These are phyloP conservation scores for Lophiotrema nucula DNA, from an alignment of 495 filamentous ascomycete genomes.

Conservation along the genomic window DNA sequence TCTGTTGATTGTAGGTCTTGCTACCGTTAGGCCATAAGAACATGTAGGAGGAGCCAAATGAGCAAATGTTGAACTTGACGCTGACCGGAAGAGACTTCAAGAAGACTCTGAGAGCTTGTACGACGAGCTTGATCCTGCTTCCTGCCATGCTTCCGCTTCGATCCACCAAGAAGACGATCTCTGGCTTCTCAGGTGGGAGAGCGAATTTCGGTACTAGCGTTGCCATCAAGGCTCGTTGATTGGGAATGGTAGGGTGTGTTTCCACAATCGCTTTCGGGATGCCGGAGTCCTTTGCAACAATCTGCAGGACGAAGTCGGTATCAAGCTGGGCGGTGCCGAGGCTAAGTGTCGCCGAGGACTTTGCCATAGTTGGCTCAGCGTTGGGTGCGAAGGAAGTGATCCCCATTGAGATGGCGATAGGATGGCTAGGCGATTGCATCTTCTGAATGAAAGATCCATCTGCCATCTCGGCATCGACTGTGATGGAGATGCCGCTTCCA, in stretches of 20 bases:
- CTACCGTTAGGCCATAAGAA: slow-evolving; percentile 63
- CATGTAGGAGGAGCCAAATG: slow-evolving; percentile 55
- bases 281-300: slow-evolving; percentile 55
- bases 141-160: slow-evolving; percentile 63
- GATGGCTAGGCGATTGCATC: slow-evolving; percentile 66
- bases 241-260: slow-evolving; percentile 56
- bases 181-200: slow-evolving; percentile 53
- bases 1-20: slow-evolving; percentile 52
- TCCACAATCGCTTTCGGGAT: slow-evolving; percentile 63
- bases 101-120: slow-evolving; percentile 62
- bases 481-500: slow-evolving; percentile 53
- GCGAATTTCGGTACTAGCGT: slow-evolving; percentile 66
- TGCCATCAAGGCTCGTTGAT: slow-evolving; percentile 64
- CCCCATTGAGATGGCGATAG: slow-evolving; percentile 62
- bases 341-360: slow-evolving; percentile 61
- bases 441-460: slow-evolving; percentile 54
- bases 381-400: slow-evolving; percentile 48
- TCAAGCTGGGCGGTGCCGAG: slow-evolving; percentile 49
- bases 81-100: slow-evolving; percentile 68
- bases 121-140: slow-evolving; percentile 54
- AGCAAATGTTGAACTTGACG: slow-evolving; percentile 72
- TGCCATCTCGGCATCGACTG: slow-evolving; percentile 59
- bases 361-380: slow-evolving; percentile 51
- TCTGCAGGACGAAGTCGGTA: slow-evolving; percentile 54
- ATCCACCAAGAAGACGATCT: slow-evolving; percentile 71